phyloP scores from a whole-genome alignment of 2,329 filamentous ascomycete species.

The Ophiocordyceps camponoti-floridani region DNA sequence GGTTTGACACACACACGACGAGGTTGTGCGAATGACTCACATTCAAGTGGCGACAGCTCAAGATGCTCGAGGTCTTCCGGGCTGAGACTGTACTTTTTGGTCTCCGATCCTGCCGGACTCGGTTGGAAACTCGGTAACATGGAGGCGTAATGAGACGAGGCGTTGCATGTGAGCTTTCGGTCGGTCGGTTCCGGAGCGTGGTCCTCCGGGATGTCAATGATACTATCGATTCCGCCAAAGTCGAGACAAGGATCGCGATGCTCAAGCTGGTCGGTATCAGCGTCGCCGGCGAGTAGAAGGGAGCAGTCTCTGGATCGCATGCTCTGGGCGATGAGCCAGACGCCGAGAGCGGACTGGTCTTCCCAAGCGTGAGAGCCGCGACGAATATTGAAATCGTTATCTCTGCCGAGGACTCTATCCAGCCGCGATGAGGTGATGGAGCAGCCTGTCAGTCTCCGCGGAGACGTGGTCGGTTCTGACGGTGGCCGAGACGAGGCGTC shows the following conservation, averaged over 20 bases:
- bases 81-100: conserved; percentile 11
- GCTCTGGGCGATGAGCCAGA: conserved; percentile 19
- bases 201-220: conserved; percentile 2
- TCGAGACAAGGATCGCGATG: conserved; percentile 1
- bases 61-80: conserved; percentile 15
- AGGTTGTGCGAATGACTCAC: conserved; percentile 6
- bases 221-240: conserved; percentile 4
- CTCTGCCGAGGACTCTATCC: conserved; percentile 5
- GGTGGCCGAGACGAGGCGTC: not conserved
- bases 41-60: conserved; percentile 16
- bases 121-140: conserved; percentile 14
- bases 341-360: conserved; percentile 15
- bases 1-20: too few species aligned
- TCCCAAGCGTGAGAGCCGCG: conserved; percentile 13
- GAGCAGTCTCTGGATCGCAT: conserved; percentile 12
- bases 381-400: conserved; percentile 12
- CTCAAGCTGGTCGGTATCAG: not conserved
- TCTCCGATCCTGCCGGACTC: conserved; percentile 11
- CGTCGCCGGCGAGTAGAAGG: conserved; percentile 4
- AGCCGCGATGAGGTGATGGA: conserved; percentile 2
- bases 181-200: not conserved
- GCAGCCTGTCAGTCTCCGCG: conserved; percentile 1
- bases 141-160: conserved; percentile 17
- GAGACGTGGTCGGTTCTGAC: not conserved
- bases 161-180: conserved; percentile 1